Evolutionary conservation across 2,329 filamentous ascomycete genomes (phyloP).

Genomic region (Aspergillus carbonarius): DNA sequence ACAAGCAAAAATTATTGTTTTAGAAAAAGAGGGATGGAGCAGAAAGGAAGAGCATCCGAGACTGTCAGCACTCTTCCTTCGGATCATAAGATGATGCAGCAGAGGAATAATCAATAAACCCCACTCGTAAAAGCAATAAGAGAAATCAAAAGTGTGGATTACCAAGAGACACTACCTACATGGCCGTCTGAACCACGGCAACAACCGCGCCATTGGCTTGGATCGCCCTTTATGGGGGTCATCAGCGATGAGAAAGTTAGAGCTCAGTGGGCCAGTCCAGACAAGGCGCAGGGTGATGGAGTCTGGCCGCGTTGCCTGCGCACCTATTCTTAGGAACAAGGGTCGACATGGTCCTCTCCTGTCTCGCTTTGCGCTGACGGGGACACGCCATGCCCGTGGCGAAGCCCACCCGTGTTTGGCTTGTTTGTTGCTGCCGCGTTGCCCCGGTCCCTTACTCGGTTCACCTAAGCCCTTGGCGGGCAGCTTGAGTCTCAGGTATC

Average conservation of each 20-base stretch:
- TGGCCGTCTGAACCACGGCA: not conserved
- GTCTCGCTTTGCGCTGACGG: not conserved
- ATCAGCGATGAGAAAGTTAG: conserved; percentile 4
- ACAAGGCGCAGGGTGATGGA: conserved; percentile 1
- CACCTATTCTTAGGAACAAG: conserved; percentile 18
- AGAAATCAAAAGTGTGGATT: not conserved
- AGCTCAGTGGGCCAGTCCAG: conserved; percentile 9
- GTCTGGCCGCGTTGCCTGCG: conserved; percentile 15
- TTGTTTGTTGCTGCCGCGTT: not conserved
- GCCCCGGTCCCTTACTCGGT: not conserved
- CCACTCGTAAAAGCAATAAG: not conserved
- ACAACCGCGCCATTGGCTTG: conserved; percentile 1
- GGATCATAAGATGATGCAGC: conserved; percentile 1
- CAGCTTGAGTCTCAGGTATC: not conserved
- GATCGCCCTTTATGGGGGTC: not conserved
- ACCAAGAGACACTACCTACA: not conserved
- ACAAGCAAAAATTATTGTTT: not conserved
- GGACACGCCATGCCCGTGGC: conserved; percentile 6
- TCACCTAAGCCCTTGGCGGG: not conserved
- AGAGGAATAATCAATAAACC: conserved; percentile 1
- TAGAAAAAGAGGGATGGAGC: not conserved
- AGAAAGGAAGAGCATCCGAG: not conserved
- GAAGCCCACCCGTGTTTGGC: conserved; percentile 2
- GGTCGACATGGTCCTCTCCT: not conserved
- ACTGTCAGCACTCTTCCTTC: not conserved